Percentiles rank a stretch among this genome's conserved stretches.
These are phyloP conservation scores for Herpetomonas tarakana DNA, from an alignment of 208 protist genomes.

Conservation along the genomic window DNA sequence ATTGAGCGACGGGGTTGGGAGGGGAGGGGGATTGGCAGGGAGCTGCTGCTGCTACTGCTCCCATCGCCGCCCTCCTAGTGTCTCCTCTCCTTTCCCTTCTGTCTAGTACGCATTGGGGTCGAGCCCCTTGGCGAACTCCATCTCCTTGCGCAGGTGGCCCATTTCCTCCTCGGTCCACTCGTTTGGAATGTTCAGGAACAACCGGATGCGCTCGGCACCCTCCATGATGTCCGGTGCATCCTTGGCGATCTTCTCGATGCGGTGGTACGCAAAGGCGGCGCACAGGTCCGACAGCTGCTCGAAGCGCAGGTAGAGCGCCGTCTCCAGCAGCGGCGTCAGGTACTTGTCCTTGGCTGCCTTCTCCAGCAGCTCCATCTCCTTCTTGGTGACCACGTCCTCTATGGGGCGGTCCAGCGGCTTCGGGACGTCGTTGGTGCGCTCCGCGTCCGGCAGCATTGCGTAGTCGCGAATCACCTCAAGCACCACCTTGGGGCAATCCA, in stretches of 20 bases:
- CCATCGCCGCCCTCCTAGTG: too few relatives aligned
- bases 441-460: constrained; percentile 9
- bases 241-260: constrained; percentile 39
- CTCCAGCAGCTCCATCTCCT: constrained; percentile 29
- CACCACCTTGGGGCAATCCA: constrained; percentile 7
- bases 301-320: constrained; percentile 19
- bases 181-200: constrained; percentile 38
- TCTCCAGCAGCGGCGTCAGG: constrained; percentile 21
- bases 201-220: constrained; percentile 33
- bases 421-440: constrained; percentile 19
- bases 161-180: constrained; percentile 57
- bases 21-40: too few relatives aligned
- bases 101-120: constrained; percentile 35
- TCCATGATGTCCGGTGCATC: constrained; percentile 43
- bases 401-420: constrained; percentile 19
- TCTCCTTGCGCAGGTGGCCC: constrained; percentile 49
- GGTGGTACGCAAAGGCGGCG: constrained; percentile 24
- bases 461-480: constrained; percentile 17
- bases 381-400: constrained; percentile 14
- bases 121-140: constrained; percentile 37
- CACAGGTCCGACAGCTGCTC: constrained; percentile 20
- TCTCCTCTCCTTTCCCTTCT: too few relatives aligned
- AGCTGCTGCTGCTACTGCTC: too few relatives aligned
- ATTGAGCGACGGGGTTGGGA: too few relatives aligned
- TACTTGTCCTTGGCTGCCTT: constrained; percentile 13